Conservation (phyloP, 176 grass and related monocot genomes). For the Rhynchospora tenuis region DNA sequence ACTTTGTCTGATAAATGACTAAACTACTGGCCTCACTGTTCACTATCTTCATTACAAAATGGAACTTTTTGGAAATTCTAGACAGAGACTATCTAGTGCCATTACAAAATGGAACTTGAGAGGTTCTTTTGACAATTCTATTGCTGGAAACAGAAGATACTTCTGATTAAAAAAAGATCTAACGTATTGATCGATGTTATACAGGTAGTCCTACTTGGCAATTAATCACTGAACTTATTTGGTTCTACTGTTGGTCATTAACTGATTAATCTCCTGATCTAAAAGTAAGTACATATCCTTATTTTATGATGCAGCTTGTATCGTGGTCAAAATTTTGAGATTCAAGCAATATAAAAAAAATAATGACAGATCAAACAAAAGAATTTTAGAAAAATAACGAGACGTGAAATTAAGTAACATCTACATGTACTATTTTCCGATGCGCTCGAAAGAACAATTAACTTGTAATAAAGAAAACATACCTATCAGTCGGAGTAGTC, state of each 20-base stretch:
- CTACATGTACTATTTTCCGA: not conserved
- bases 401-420: not conserved
- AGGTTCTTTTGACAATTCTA: too few relatives aligned
- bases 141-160: too few relatives aligned
- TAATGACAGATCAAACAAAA: not conserved
- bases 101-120: not conserved
- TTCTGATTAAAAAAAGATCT: not conserved
- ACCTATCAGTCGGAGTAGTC: too few relatives aligned
- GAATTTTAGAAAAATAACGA: not conserved
- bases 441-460: not conserved
- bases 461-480: not conserved
- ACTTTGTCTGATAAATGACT: not conserved
- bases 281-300: not conserved
- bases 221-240: not conserved
- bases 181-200: not conserved
- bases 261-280: not conserved
- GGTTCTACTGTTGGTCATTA: not conserved
- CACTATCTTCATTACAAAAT: not conserved
- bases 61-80: not conserved
- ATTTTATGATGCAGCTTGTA: too few relatives aligned
- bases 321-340: not conserved
- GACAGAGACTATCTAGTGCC: too few relatives aligned
- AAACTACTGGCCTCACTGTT: not conserved
- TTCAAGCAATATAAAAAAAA: not conserved
- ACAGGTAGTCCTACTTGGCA: not conserved